These are phyloP conservation scores for Scheffersomyces segobiensis DNA, from an alignment of 1,139 yeast species.

Conservation along the genomic window DNA sequence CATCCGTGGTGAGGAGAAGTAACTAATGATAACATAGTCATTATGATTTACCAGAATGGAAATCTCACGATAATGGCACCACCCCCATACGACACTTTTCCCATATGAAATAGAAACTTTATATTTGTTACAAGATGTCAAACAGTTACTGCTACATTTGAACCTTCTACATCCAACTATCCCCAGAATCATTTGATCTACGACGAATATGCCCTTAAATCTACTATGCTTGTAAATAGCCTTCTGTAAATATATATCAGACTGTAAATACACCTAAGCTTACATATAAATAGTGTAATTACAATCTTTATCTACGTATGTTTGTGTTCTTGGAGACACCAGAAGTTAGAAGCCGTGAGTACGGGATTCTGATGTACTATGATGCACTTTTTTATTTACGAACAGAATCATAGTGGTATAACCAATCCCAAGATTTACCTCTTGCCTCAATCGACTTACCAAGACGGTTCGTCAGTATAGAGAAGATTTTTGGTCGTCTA, in stretches of 20 bases:
- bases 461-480: constrained; percentile 41
- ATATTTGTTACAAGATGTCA: not conserved
- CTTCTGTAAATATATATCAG: not conserved
- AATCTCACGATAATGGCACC: not conserved
- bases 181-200: constrained; percentile 1
- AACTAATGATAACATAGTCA: not conserved
- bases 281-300: not conserved
- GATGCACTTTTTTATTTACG: constrained; percentile 36
- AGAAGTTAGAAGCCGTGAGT: constrained; percentile 23
- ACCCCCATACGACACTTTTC: not conserved
- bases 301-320: constrained; percentile 18
- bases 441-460: constrained; percentile 43
- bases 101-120: not conserved
- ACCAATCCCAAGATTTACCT: constrained; percentile 13
- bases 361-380: constrained; percentile 47
- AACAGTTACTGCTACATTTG: no score
- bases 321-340: constrained; percentile 58
- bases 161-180: not conserved
- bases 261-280: not conserved
- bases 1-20: constrained; percentile 31
- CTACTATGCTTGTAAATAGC: not conserved
- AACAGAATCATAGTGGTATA: constrained; percentile 8
- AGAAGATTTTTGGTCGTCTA: constrained; percentile 36
- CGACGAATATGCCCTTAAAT: constrained; percentile 1
- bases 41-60: not conserved